phyloP scores from a whole-genome alignment of 2,329 filamentous ascomycete genomes.

The Pezicula rhizophila region DNA sequence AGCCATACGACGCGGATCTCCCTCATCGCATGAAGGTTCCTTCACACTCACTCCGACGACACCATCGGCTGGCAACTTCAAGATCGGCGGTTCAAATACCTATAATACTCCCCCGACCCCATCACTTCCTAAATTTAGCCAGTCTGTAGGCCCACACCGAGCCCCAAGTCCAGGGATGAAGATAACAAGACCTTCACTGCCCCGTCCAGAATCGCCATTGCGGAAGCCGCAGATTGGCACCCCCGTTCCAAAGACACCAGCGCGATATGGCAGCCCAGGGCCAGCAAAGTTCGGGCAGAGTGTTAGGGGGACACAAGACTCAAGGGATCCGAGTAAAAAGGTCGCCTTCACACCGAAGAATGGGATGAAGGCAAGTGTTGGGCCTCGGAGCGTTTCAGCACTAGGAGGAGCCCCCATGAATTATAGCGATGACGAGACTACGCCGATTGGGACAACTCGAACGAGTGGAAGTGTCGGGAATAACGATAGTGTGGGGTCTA shows the following conservation, averaged over 20 bases:
- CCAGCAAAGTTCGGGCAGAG: conserved; percentile 59
- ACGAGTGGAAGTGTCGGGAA: conserved; percentile 34
- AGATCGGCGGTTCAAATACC: conserved; percentile 41
- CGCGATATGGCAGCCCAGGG: conserved; percentile 58
- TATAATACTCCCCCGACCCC: conserved; percentile 57
- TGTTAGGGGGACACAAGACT: conserved; percentile 45
- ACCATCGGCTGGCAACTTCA: conserved; percentile 47
- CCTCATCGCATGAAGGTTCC: conserved; percentile 43
- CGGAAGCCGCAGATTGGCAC: conserved; percentile 57
- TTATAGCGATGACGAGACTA: conserved; percentile 52
- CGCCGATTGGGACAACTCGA: conserved; percentile 45
- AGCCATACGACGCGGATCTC: conserved; percentile 61
- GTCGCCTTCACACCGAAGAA: conserved; percentile 35
- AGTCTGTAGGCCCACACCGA: conserved; percentile 70
- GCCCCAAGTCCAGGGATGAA: conserved; percentile 68
- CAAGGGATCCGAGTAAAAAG: conserved; percentile 56
- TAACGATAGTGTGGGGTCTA: conserved; percentile 48
- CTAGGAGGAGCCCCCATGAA: conserved; percentile 42
- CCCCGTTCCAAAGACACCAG: conserved; percentile 42
- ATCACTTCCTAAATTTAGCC: conserved; percentile 73
- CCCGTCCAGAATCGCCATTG: conserved; percentile 80
- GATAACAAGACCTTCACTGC: conserved; percentile 68
- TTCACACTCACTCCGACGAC: conserved; percentile 65
- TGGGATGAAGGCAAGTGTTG: conserved; percentile 43
- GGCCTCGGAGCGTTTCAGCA: conserved; percentile 54